Base-by-base conservation (phyloP, 2,329 filamentous ascomycete genomes). In the Diplodia scrobiculata region DNA sequence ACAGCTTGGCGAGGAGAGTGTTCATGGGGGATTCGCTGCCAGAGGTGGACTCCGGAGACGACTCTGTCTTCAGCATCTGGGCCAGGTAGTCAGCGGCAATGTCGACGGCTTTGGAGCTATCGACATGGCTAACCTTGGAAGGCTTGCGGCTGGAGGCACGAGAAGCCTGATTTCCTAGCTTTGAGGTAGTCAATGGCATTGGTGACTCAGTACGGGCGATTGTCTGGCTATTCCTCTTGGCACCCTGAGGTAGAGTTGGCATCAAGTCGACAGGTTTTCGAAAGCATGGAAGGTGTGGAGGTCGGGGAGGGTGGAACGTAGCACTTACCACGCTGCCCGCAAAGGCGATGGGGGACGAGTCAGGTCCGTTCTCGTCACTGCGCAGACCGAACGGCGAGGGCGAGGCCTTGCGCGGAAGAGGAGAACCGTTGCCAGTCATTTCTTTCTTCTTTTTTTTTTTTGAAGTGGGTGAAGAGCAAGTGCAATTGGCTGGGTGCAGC, bases 1-100 rank as follows among this genome's bases (percentile, higher is more conserved):
- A 86, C 55, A 94, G 83, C 74, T 88, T 90, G 66, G 89, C 86
- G 69, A 92, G 80, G 62, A 92, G 85, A 67, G 88, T 88, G 72
- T 95, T 91, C 68, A 77, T 73, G 62, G 74, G 71, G 10, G 72
- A 66, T 6, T 36, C 58, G 41, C 19, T 36, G 25, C 32, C 63
- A 38, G 63, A 59, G n/a, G 29, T 19, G 13, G 62, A 38, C 9
- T 68, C 9, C 7, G 64, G 29, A 41, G 65, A 48, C 29, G 65
- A 50, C 17, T 38, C 47, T 32, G 63, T 41, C 55, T 66, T 66
- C 25, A 47, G 27, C 45, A 55, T 66, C 65, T 66, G 58, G 5
- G 14, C 25, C 21, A 48, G 14, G n/a, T 14, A 14, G 58, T 66
- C 48, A 66, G 65, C 58, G 34, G 29, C n/a, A 17, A 50, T 25